Conservation (phyloP, 2,329 filamentous ascomycete genomes). For the Hypoxylon sp. region DNA sequence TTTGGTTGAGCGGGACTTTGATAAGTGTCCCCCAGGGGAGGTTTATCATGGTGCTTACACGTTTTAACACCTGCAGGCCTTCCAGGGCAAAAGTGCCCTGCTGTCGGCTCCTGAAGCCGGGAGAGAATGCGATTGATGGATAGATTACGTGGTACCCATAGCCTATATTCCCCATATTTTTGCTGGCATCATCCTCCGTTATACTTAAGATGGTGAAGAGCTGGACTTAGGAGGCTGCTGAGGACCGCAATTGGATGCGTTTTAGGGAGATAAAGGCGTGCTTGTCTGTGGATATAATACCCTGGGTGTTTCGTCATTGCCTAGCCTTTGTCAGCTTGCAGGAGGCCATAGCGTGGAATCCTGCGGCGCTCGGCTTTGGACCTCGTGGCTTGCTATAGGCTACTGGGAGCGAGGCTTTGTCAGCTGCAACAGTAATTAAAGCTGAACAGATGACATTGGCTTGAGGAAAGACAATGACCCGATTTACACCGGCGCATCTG, state of each 20-base stretch:
- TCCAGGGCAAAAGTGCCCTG: neutral
- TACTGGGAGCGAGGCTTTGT: neutral
- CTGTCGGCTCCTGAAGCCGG: neutral
- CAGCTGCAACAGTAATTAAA: constrained; percentile 1
- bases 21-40: neutral
- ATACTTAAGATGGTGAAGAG: neutral
- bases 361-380: constrained; percentile 2
- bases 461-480: constrained; percentile 1
- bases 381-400: neutral
- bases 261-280: neutral
- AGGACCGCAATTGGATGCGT: neutral
- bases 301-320: constrained; percentile 1
- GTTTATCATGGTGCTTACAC: neutral
- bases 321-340: neutral
- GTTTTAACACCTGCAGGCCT: neutral
- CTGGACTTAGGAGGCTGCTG: neutral
- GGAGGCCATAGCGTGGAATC: constrained; percentile 1
- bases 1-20: neutral
- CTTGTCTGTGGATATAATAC: neutral
- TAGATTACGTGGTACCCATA: neutral
- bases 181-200: neutral
- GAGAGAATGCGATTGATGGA: neutral
- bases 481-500: neutral
- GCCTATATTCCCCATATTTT: neutral
- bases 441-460: neutral